Evolutionary conservation across 1,284 basidiomycete genomes (phyloP), one percentile per base, ranked within the genome.

Genomic region (Paramarasmius palmivorus): DNA sequence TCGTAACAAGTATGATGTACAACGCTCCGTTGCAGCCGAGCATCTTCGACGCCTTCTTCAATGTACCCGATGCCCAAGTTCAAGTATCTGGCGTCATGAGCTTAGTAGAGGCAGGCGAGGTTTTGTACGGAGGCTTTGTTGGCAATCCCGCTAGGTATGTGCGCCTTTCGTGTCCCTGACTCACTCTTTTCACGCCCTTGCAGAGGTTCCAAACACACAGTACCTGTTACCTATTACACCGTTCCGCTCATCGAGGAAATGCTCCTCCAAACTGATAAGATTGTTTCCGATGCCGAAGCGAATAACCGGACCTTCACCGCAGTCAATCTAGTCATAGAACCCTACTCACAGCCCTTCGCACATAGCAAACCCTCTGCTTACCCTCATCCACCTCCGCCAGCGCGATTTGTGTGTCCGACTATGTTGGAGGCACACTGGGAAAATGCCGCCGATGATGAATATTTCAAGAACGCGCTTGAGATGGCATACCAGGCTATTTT

Each of bases 161-260:
- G n/a, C n/a, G n/a, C n/a, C n/a, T n/a, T n/a, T n/a, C n/a, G n/a
- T n/a, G n/a, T n/a, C n/a, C n/a, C n/a, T n/a, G n/a, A n/a, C n/a
- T n/a, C n/a, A n/a, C n/a, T n/a, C n/a, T n/a, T n/a, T n/a, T n/a
- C n/a, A n/a, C n/a, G n/a, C n/a, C n/a, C n/a, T n/a, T 68, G 67
- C 1, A 61, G 65, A 4, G 17, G 12, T 22, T 6, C 7, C 7
- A 14, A 44, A 25, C 41, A 44, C 15, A 25, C 41, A 6, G 22
- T 44, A 4, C 41, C 41, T 7, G 23, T 44, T 7, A 20, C 23
- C 4, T 6, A 23, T 6, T 44, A 44, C 22, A 44, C 41, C 15
- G 22, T 14, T 4, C 7, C 41, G 4, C 17, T 44, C 22, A 12
- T 44, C 38, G n/a, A 22, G 5, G n/a, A n/a, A 17, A 40, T 40